Evolutionary conservation across 768 basidiomycete genomes (phyloP), one percentile per base, ranked within the genome.

Genomic region (Candolleomyces eurysporus): DNA sequence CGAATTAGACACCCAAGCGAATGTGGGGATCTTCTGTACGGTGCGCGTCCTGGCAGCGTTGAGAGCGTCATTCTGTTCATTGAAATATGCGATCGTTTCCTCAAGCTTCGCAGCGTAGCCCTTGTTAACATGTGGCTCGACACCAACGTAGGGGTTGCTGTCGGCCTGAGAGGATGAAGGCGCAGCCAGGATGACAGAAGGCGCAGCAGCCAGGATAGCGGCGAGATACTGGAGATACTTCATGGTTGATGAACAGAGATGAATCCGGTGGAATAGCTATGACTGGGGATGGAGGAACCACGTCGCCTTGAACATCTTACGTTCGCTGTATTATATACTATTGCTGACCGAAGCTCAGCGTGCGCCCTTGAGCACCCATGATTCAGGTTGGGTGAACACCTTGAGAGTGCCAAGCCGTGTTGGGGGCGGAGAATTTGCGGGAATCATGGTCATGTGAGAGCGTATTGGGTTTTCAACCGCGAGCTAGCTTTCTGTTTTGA

Each of bases 21-120:
- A 71, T 2, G 68, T 69, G 13, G 68, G 63, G 19, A 63, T 62
- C 36, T 63, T 60, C 55, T 67, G 61, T 14, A 67, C 63, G 0
- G 64, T 64, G 14, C 61, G 49, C 5, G 65, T 60, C 54, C 63
- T 61, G 3, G 62, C 68, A 31, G 66, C 68, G 36, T 69, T 66
- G 6, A 58, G 17, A 13, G 31, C 30, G 46, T 69, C 66, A 14
- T 52, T 48, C 14, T 58, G 30, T 5, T 58, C 26, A 21, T 57
- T 45, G 61, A 68, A 66, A 46, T 58, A 63, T 21, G 61, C 40
- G 30, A 66, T 63, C 13, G 67, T 68, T 45, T 57, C 61, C 36
- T 68, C 64, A 11, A 68, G 43, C 32, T 68, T 65, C 26, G 31
- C 42, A 17, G 65, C 65, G 40, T 68, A 68, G 21, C 58, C 57